A percentile compares a stretch with the other conserved stretches of the same genome.
These are phyloP conservation scores for Pochonia chlamydosporia DNA, from an alignment of 2,329 filamentous ascomycete species.

Conservation along the genomic window DNA sequence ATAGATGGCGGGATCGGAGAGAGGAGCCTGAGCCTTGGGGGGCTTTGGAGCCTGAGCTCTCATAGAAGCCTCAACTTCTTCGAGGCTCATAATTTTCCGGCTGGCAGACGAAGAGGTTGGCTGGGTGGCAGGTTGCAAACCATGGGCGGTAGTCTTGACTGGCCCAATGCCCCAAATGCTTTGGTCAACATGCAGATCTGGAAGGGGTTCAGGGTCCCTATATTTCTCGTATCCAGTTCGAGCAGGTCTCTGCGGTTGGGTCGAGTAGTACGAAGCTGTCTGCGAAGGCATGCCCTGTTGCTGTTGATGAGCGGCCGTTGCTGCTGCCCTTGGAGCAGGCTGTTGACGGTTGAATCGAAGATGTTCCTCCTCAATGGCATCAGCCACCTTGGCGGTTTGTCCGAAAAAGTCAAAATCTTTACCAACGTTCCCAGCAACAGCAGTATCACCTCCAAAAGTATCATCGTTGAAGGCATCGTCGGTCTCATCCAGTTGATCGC, in stretches of 20 bases:
- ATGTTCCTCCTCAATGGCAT: constrained; percentile 87
- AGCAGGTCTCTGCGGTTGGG: constrained; percentile 50
- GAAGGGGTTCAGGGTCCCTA: constrained; percentile 73
- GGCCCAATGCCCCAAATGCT: constrained; percentile 83
- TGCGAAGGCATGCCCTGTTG: constrained; percentile 21
- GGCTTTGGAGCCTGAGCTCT: constrained; percentile 59
- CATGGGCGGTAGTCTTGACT: constrained; percentile 32
- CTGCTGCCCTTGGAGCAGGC: constrained; percentile 40
- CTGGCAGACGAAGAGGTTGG: constrained; percentile 25
- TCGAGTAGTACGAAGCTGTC: constrained; percentile 27
- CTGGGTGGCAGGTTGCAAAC: constrained; percentile 18
- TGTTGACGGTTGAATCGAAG: constrained; percentile 73
- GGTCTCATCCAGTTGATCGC: constrained; percentile 82
- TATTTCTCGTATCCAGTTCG: constrained; percentile 91
- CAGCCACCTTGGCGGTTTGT: constrained; percentile 78
- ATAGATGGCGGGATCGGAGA: constrained; percentile 24
- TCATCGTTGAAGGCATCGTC: constrained; percentile 96
- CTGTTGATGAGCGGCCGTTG: constrained; percentile 26
- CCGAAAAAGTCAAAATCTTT: constrained; percentile 98
- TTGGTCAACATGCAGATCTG: constrained; percentile 86
- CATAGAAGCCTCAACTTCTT: constrained; percentile 95
- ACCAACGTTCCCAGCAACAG: constrained; percentile 53
- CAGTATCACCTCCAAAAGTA: constrained; percentile 61
- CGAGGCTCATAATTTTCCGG: constrained; percentile 87
- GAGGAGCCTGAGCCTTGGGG: constrained; percentile 25